Evolutionary conservation across 495 filamentous ascomycete genomes (phyloP).

Genomic region (Hypomontagnella submonticulosa): DNA sequence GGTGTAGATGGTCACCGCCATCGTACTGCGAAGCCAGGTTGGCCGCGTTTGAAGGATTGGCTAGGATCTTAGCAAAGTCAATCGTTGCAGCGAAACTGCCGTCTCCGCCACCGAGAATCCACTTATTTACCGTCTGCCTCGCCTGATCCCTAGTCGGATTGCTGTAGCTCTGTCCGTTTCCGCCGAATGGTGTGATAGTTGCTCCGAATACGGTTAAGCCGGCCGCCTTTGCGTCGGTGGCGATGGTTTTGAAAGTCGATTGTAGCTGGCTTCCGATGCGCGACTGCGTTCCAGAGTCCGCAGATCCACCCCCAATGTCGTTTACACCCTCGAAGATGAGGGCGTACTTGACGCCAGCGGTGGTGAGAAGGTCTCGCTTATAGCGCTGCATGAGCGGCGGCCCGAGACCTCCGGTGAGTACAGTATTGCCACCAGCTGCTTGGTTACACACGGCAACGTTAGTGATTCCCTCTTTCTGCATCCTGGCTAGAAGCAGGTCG

Average conservation of each 20-base stretch:
- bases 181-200: conserved; percentile 75
- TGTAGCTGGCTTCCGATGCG: conserved; percentile 63
- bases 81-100: conserved; percentile 68
- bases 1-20: conserved; percentile 77
- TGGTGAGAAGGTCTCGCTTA: conserved; percentile 70
- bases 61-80: conserved; percentile 70
- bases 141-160: conserved; percentile 66
- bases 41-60: conserved; percentile 58
- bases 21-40: conserved; percentile 65
- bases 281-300: conserved; percentile 60
- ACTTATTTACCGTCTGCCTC: conserved; percentile 69
- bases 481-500: conserved; percentile 67
- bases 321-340: conserved; percentile 82
- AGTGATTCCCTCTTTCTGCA: conserved; percentile 61
- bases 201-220: conserved; percentile 70
- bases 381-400: conserved; percentile 70
- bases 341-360: conserved; percentile 67
- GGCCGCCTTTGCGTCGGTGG: conserved; percentile 63
- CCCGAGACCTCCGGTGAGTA: conserved; percentile 71
- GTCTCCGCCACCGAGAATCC: conserved; percentile 65
- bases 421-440: conserved; percentile 78
- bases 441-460: conserved; percentile 72
- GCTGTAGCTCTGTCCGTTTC: conserved; percentile 63
- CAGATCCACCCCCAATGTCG: conserved; percentile 67
- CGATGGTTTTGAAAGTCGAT: conserved; percentile 67